phyloP scores from a whole-genome alignment of 1,284 basidiomycete species.

The Tilletia caries region DNA sequence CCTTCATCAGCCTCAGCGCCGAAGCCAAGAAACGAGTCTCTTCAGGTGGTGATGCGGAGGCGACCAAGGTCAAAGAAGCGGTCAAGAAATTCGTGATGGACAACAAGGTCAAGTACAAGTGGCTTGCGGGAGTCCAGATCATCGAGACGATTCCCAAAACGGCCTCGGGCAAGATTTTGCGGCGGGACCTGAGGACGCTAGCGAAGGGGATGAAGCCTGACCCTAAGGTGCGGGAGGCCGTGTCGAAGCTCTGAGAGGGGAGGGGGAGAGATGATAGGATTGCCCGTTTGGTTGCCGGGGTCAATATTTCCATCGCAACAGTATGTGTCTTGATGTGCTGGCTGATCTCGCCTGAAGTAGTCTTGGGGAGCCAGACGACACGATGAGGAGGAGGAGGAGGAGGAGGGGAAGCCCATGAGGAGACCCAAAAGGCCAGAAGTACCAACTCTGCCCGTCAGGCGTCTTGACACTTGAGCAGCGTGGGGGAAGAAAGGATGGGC shows the following conservation, averaged over 20 bases:
- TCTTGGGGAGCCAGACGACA: too few species aligned
- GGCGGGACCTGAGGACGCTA: constrained; percentile 33
- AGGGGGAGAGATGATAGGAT: too few species aligned
- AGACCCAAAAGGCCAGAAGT: too few species aligned
- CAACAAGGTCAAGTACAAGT: constrained; percentile 61
- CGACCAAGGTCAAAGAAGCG: constrained; percentile 13
- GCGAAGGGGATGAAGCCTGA: constrained; percentile 32
- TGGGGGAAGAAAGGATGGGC: too few species aligned
- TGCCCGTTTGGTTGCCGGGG: too few species aligned
- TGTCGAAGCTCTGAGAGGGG: constrained; percentile 28
- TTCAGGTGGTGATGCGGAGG: constrained; percentile 54
- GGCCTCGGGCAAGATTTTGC: constrained; percentile 39
- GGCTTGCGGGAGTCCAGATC: constrained; percentile 60
- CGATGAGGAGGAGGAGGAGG: too few species aligned
- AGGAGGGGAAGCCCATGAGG: too few species aligned
- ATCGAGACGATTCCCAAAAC: constrained; percentile 41
- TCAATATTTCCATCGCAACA: too few species aligned
- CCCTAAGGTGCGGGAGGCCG: constrained; percentile 23
- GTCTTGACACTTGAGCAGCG: too few species aligned
- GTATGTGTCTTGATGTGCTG: too few species aligned
- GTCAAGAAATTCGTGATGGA: constrained; percentile 62
- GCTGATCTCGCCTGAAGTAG: too few species aligned
- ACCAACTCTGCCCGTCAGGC: too few species aligned
- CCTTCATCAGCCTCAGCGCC: constrained; percentile 65
- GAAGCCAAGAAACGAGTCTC: constrained; percentile 57